Conservation (phyloP, 2,329 filamentous ascomycete species). For the Penicillium sp. region DNA sequence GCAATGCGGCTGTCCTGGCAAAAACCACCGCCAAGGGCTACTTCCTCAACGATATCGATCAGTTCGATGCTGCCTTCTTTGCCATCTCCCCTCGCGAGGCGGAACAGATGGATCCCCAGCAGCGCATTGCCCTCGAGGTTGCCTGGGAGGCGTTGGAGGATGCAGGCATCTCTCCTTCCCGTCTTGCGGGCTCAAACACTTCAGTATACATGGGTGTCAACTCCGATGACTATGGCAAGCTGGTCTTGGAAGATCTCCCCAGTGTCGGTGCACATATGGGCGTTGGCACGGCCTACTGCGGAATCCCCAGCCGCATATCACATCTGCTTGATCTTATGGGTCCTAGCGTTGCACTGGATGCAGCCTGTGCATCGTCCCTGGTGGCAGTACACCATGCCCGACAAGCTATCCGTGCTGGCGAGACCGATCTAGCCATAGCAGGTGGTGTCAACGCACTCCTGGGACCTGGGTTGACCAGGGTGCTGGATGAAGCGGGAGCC, state of each 20-base stretch:
- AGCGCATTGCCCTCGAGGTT: neutral
- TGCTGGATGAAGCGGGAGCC: constrained; percentile 30
- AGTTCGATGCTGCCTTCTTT: neutral
- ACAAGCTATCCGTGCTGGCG: neutral
- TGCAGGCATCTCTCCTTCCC: neutral
- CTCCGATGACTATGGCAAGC: constrained; percentile 38
- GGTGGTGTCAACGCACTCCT: constrained; percentile 18
- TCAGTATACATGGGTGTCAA: neutral
- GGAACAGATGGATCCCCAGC: neutral
- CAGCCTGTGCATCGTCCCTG: constrained; percentile 25
- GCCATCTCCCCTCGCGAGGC: neutral
- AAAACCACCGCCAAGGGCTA: neutral
- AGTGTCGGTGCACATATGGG: constrained; percentile 38
- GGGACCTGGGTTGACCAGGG: constrained; percentile 33
- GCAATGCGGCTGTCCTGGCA: neutral
- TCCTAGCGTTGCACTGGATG: constrained; percentile 23
- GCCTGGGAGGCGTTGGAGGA: neutral
- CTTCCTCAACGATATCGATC: neutral
- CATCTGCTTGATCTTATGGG: constrained; percentile 27
- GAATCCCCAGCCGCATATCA: constrained; percentile 28
- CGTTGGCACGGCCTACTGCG: neutral
- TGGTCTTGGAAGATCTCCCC: constrained; percentile 39
- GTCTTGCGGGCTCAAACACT: neutral
- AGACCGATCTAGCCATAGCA: neutral
- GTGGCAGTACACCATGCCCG: constrained; percentile 15